Percentiles rank a stretch among this genome's conserved stretches.
phyloP scores from a whole-genome alignment of 208 protist species.

The Leishmania martiniquensis region DNA sequence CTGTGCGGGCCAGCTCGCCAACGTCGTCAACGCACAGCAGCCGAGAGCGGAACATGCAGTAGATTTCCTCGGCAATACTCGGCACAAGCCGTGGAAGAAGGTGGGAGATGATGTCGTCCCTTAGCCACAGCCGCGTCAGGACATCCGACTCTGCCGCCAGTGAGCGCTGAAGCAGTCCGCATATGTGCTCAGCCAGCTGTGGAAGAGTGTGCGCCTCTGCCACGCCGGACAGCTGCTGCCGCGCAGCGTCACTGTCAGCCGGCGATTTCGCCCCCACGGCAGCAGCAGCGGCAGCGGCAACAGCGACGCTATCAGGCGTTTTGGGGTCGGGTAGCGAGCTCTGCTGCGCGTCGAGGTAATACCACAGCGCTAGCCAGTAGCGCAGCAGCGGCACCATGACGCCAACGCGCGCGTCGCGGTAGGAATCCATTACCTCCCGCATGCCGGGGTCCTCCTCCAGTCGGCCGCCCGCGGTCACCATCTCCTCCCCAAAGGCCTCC shows the following conservation, averaged over 20 bases:
- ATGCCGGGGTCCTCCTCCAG: slow-evolving; percentile 43
- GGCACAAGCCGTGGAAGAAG: slow-evolving; percentile 62
- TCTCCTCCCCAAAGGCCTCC: slow-evolving; percentile 48
- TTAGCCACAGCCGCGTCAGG: slow-evolving; percentile 75
- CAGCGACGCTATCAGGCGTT: not conserved
- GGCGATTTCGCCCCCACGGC: not conserved
- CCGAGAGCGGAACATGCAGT: slow-evolving; percentile 80
- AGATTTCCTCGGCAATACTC: slow-evolving; percentile 72
- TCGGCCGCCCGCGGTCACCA: slow-evolving; percentile 20
- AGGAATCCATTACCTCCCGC: slow-evolving; percentile 62
- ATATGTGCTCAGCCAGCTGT: slow-evolving; percentile 58
- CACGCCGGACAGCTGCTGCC: slow-evolving; percentile 23
- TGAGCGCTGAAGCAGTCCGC: slow-evolving; percentile 57
- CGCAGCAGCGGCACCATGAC: slow-evolving; percentile 71
- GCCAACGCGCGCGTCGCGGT: slow-evolving; percentile 64
- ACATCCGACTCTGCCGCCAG: slow-evolving; percentile 57
- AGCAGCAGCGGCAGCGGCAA: not conserved
- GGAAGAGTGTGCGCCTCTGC: slow-evolving; percentile 39
- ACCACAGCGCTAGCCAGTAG: slow-evolving; percentile 60
- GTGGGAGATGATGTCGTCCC: slow-evolving; percentile 62
- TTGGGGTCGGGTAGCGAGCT: slow-evolving; percentile 12
- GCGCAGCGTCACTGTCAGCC: slow-evolving; percentile 3
- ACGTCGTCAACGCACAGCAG: slow-evolving; percentile 81
- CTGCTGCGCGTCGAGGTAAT: slow-evolving; percentile 30
- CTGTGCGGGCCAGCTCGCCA: slow-evolving; percentile 64